Conservation (phyloP, 139 green algal species). For the Tetradesmus lagerheimii region DNA sequence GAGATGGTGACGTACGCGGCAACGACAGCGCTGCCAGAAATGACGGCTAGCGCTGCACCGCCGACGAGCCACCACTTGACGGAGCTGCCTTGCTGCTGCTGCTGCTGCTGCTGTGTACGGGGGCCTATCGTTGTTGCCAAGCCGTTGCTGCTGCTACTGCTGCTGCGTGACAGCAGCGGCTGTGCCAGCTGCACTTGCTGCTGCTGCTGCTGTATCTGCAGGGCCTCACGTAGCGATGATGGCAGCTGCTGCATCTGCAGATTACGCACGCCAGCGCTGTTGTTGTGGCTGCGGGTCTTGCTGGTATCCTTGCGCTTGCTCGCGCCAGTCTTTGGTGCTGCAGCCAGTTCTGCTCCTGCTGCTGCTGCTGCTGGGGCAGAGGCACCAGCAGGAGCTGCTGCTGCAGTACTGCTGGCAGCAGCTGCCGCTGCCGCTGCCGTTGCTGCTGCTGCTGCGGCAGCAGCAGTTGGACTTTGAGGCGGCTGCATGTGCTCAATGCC, state of each 20-base stretch:
- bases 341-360: not conserved
- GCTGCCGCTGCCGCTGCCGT: too few relatives aligned
- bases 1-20: slow-evolving; percentile 27
- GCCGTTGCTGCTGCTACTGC: not conserved
- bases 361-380: not conserved
- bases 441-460: too few relatives aligned
- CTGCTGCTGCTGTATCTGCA: not conserved
- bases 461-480: not conserved
- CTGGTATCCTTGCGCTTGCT: not conserved
- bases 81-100: not conserved
- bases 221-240: not conserved
- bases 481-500: not conserved
- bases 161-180: slow-evolving; percentile 5
- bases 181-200: not conserved
- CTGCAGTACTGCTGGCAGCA: not conserved
- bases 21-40: slow-evolving; percentile 5
- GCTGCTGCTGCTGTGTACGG: not conserved
- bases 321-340: not conserved
- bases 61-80: slow-evolving; percentile 30
- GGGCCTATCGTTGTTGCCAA: not conserved
- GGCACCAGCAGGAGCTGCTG: not conserved
- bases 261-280: not conserved
- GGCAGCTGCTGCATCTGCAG: not conserved
- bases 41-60: not conserved
- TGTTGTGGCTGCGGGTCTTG: not conserved